Base-by-base conservation (phyloP, 768 basidiomycete genomes). In the Xerocomellus amylosporus region DNA sequence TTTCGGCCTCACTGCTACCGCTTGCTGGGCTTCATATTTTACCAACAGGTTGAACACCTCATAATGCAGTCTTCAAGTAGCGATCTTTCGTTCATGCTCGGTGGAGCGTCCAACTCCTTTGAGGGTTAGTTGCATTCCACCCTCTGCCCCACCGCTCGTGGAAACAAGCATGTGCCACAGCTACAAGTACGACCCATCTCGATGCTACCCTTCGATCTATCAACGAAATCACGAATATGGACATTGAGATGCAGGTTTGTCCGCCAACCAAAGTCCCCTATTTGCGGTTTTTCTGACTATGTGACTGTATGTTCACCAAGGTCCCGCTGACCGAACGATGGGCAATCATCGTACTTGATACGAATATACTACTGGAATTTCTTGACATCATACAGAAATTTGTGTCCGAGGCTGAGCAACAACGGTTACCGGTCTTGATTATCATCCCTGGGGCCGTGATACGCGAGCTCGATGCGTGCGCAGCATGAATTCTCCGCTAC, bases 361-460 rank as follows among this genome's bases (percentile, higher is more conserved):
- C 90, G 28, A 93, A 93, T 60, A 80, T 92, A 56, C 74, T 93
- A 26, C 70, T 90, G 60, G 82, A 84, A 64, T 76, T 84, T 56
- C 79, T 90, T 55, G 82, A 84, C 50, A 76, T 81, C 37, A 69
- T 92, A 55, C 76, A 81, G 55, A 77, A 79, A 43, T 88, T 92
- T 63, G 81, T 86, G 40, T 74, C 77, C 12, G 85, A 88, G 64
- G 74, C 84, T 34, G 84, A 85, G 62, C 72, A 66, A 24, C 66
- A 71, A 20, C 56, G 55, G 8, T 63, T 82, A n/a, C 79, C 82
- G n/a, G 72, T 87, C 40, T 55, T 81, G 47, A 71, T 91, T 26
- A 73, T 92, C 57, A 79, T 92, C 46, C 91, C 90, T 0, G 86
- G 84, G 10, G 82, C 79, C 8, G 90, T 93, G 17, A 78, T 93